A percentile compares a stretch with the other conserved stretches of the same genome.
Conservation (phyloP, 139 green algal genomes). For the Chlorella sp. region DNA sequence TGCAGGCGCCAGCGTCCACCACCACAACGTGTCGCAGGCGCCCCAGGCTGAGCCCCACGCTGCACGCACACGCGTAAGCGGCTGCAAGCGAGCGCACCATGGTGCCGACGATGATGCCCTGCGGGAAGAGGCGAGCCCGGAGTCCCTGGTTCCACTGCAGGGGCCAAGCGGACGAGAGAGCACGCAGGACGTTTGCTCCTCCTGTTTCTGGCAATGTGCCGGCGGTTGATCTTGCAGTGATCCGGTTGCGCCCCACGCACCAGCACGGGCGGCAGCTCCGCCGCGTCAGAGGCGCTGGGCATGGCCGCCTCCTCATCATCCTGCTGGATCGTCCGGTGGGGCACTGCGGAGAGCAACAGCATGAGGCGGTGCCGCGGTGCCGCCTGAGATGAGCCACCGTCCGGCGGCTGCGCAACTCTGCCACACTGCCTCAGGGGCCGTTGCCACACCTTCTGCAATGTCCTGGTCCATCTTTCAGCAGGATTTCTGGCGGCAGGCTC, state of each 20-base stretch:
- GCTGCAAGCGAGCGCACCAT: not conserved
- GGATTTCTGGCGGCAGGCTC: too few relatives aligned
- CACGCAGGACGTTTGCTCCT: not conserved
- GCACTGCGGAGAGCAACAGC: not conserved
- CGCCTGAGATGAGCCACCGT: not conserved
- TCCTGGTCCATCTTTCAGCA: not conserved
- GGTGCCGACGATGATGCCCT: not conserved
- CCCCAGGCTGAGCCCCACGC: not conserved
- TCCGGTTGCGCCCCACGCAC: not conserved
- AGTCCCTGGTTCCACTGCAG: constrained; percentile 1
- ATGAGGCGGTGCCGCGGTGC: not conserved
- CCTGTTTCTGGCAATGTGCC: not conserved
- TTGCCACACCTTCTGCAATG: not conserved
- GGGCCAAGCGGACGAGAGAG: not conserved
- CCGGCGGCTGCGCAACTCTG: not conserved
- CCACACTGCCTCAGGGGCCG: too few relatives aligned
- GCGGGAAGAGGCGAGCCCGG: not conserved
- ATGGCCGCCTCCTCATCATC: not conserved
- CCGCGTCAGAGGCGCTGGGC: not conserved
- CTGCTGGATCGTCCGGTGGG: not conserved
- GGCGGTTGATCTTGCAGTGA: not conserved
- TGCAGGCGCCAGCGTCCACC: not conserved
- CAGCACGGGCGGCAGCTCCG: not conserved
- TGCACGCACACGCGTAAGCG: not conserved
- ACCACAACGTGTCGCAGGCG: not conserved